Percentiles rank a stretch among this genome's conserved stretches.
phyloP scores from a whole-genome alignment of 2,329 filamentous ascomycete species.

The Phialocephala sp. region DNA sequence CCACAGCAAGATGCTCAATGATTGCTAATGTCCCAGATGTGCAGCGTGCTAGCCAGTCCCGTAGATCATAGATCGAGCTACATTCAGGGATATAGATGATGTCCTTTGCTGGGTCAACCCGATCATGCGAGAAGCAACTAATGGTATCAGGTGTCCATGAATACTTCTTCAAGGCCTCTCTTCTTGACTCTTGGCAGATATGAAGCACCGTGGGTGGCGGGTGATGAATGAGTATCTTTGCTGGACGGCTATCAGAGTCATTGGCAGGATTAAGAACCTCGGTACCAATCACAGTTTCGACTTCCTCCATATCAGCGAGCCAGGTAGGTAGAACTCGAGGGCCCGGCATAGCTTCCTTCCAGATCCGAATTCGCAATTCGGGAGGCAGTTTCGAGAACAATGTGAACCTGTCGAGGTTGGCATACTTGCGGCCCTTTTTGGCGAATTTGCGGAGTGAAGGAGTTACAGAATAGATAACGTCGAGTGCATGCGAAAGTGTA shows the following conservation, averaged over 20 bases:
- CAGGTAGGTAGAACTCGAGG: neutral
- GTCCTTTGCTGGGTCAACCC: neutral
- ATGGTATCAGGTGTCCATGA: neutral
- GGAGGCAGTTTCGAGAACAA: slow-evolving; percentile 2
- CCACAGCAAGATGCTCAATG: neutral
- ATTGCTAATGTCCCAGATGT: neutral
- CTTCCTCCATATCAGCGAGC: neutral
- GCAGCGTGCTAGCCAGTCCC: neutral
- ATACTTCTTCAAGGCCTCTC: neutral
- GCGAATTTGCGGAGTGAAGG: neutral
- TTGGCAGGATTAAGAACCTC: neutral
- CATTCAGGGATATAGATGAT: neutral
- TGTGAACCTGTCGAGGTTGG: neutral
- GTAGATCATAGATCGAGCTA: neutral
- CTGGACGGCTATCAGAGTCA: too few relatives aligned
- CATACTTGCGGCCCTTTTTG: neutral
- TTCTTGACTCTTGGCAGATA: neutral
- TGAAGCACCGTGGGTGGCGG: neutral
- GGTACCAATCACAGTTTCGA: neutral
- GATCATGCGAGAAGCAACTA: neutral
- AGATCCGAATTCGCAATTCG: neutral
- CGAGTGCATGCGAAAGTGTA: neutral
- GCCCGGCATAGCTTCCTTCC: neutral
- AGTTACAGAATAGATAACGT: neutral
- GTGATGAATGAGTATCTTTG: neutral